Conservation (phyloP, 352 stramenopile genomes). For the Elongisporangium senticosum region DNA sequence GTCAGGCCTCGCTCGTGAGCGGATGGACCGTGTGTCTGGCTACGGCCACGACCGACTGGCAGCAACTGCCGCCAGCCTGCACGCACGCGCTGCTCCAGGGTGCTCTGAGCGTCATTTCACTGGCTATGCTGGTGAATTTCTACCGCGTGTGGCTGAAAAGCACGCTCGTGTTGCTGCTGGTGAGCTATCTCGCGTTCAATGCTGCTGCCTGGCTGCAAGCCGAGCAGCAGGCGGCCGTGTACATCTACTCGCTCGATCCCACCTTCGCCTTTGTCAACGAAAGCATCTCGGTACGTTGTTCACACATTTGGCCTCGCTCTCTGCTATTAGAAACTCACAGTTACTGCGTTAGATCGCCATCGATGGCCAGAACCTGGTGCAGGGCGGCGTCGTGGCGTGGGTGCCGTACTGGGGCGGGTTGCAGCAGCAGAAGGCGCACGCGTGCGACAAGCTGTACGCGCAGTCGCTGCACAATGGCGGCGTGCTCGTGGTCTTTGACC, state of each 20-base stretch:
- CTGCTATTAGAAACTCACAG: neutral
- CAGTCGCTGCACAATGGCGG: constrained; percentile 61
- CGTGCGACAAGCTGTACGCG: constrained; percentile 45
- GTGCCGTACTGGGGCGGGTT: constrained; percentile 64
- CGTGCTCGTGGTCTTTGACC: constrained; percentile 59
- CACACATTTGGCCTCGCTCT: neutral
- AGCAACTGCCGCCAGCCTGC: constrained; percentile 7
- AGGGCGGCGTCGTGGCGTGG: constrained; percentile 65
- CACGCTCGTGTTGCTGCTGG: constrained; percentile 32
- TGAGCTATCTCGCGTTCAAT: constrained; percentile 24
- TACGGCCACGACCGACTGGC: constrained; percentile 4
- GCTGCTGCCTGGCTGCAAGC: constrained; percentile 31
- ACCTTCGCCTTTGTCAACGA: constrained; percentile 79
- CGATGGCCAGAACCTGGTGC: constrained; percentile 75
- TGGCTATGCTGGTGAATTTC: constrained; percentile 42
- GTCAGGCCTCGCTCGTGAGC: constrained; percentile 7
- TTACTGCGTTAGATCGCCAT: constrained; percentile 50
- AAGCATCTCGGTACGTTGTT: constrained; percentile 68
- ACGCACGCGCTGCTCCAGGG: constrained; percentile 12
- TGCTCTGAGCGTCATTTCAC: constrained; percentile 5
- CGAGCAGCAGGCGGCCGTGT: constrained; percentile 45
- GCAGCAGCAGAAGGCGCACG: constrained; percentile 33
- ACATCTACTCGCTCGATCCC: constrained; percentile 68
- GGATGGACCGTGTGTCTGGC: constrained; percentile 8
- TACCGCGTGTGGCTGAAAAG: constrained; percentile 57